Evolutionary conservation across 345 rosid genomes (phyloP).

Genomic region (Angophora floribunda): DNA sequence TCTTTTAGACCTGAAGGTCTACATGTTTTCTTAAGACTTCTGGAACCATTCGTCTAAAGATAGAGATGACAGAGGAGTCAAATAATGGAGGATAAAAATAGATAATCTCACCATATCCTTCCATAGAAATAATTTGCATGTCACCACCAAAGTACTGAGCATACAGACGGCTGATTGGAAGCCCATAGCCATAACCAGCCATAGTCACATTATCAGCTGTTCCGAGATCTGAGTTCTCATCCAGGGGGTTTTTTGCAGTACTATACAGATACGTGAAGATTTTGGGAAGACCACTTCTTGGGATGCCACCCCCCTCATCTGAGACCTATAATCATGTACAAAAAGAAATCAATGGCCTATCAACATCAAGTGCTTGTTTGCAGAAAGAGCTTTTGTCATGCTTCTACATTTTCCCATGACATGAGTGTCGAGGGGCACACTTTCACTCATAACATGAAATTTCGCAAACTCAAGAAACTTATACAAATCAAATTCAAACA

Average conservation of each 20-base stretch:
- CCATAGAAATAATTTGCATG: constrained; percentile 92
- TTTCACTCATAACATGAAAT: background rate
- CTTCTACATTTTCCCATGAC: background rate
- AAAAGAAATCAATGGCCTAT: background rate
- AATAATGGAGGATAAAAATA: background rate
- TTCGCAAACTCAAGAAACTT: background rate
- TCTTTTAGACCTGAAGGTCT: background rate
- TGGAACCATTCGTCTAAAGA: background rate
- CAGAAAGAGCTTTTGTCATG: background rate
- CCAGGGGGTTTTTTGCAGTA: constrained; percentile 85
- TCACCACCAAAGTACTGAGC: constrained; percentile 98
- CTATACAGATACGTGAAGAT: constrained; percentile 96
- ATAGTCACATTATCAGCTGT: constrained; percentile 63
- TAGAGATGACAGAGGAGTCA: background rate
- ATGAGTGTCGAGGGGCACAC: background rate
- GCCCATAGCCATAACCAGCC: constrained; percentile 98
- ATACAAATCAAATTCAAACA: background rate
- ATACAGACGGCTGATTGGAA: constrained; percentile 92
- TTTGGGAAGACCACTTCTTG: constrained; percentile 94
- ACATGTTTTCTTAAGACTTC: background rate
- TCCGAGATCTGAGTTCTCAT: constrained; percentile 52
- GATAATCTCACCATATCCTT: constrained; percentile 86
- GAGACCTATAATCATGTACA: constrained; percentile 46
- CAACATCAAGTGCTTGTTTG: background rate
- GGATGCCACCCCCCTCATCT: constrained; percentile 98